These are phyloP conservation scores for Hygrophoropsis aurantiaca DNA, from an alignment of 768 basidiomycete species.

Conservation along the genomic window DNA sequence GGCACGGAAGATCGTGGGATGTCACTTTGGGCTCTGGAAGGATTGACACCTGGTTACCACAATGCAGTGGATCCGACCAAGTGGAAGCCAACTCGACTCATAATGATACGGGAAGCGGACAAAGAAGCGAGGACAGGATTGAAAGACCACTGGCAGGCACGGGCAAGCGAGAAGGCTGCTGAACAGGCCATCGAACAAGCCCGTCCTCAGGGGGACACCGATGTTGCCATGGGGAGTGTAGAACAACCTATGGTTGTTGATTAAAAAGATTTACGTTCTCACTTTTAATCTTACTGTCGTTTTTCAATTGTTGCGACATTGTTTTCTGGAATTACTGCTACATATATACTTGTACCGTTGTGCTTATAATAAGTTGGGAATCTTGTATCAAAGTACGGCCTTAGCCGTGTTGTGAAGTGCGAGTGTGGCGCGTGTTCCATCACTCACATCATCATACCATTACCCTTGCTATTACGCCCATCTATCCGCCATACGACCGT, in stretches of 20 bases:
- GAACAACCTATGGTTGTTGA: no score
- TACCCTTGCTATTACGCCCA: no score
- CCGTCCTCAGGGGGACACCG: no score
- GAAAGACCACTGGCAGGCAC: slow-evolving; percentile 36
- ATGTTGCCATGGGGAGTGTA: no score
- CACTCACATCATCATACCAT: background rate
- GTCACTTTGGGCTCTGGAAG: slow-evolving; percentile 75
- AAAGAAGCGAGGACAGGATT: slow-evolving; percentile 44
- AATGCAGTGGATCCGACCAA: slow-evolving; percentile 69
- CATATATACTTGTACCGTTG: no score
- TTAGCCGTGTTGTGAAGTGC: background rate
- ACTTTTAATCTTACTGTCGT: no score
- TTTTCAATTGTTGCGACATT: no score
- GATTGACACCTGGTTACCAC: slow-evolving; percentile 61
- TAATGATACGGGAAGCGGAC: slow-evolving; percentile 67
- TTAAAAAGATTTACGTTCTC: no score
- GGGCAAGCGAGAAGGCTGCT: slow-evolving; percentile 24
- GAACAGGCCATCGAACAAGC: no score
- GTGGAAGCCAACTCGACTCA: slow-evolving; percentile 50
- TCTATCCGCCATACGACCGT: background rate
- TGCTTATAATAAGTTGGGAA: no score
- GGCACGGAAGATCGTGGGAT: slow-evolving; percentile 36
- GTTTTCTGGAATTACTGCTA: no score
- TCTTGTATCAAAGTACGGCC: background rate
- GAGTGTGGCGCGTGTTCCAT: background rate